Conservation (phyloP, 75 land plant genomes). For the Chamaecyparis obtusa region DNA sequence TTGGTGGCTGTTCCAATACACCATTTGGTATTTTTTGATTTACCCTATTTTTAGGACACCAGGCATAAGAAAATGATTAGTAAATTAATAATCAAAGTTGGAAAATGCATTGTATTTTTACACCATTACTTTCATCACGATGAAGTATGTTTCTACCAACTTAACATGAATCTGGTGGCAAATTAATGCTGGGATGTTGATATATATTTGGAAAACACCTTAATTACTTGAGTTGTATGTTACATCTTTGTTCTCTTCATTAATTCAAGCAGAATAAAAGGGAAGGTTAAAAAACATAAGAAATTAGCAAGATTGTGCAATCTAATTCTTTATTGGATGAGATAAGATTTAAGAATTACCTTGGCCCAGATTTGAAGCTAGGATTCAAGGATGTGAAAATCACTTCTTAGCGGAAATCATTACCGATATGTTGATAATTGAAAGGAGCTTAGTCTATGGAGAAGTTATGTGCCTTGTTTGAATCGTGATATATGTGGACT, state of each 20-base stretch:
- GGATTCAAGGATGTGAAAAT: not conserved
- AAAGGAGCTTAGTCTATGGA: not conserved
- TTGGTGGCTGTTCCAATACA: constrained; percentile 51
- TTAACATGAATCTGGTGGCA: too few relatives aligned
- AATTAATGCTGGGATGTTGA: not conserved
- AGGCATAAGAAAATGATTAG: not conserved
- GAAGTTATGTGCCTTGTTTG: not conserved
- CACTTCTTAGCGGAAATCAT: not conserved
- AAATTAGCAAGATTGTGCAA: not conserved
- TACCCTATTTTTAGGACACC: not conserved
- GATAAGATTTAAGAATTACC: not conserved
- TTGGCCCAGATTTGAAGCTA: not conserved
- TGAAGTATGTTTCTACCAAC: not conserved
- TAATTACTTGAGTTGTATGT: not conserved
- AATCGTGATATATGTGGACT: too few relatives aligned
- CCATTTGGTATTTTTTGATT: constrained; percentile 31
- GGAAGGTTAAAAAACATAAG: not conserved
- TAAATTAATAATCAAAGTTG: not conserved
- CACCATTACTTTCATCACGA: not conserved
- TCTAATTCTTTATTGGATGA: not conserved
- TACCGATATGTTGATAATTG: not conserved
- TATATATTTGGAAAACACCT: not conserved
- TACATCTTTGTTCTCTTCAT: not conserved
- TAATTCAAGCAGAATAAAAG: not conserved
- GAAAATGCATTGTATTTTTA: constrained; percentile 5